These are phyloP conservation scores for Lotus japonicus DNA, from an alignment of 306 rosid genomes.

Conservation along the genomic window DNA sequence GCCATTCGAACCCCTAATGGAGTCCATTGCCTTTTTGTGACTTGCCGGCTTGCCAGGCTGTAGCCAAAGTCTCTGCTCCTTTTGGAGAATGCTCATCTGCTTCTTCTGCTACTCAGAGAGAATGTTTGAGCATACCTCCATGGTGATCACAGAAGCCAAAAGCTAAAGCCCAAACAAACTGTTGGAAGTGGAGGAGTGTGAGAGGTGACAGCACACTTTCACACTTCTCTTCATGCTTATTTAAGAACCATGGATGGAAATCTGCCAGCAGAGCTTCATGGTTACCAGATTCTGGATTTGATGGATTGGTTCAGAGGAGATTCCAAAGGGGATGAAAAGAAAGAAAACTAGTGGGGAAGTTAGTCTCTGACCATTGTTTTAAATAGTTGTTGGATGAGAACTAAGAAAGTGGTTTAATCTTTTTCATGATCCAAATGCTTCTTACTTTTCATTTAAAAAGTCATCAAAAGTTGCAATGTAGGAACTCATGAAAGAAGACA, in stretches of 20 bases:
- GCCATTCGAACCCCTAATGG: conserved; percentile 42
- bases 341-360: conserved; percentile 38
- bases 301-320: conserved; percentile 12
- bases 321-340: conserved; percentile 29
- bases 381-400: conserved; percentile 51
- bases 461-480: conserved; percentile 30
- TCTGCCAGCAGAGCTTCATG: conserved; percentile 39
- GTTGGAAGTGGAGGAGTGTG: conserved; percentile 32
- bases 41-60: conserved; percentile 77
- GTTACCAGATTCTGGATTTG: conserved; percentile 31
- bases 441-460: conserved; percentile 23
- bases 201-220: conserved; percentile 16
- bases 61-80: conserved; percentile 37
- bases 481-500: conserved; percentile 6
- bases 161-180: conserved; percentile 50
- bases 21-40: conserved; percentile 81
- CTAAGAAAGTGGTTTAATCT: conserved; percentile 16
- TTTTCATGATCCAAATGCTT: conserved; percentile 35
- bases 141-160: conserved; percentile 26
- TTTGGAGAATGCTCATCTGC: conserved; percentile 20
- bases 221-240: conserved; percentile 29
- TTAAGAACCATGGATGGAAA: conserved; percentile 41
- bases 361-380: conserved; percentile 37
- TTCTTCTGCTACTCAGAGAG: conserved; percentile 22
- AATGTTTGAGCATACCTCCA: conserved; percentile 16